Conservation (phyloP, 805 yeast genomes). For the Cyberlindnera petersonii region DNA sequence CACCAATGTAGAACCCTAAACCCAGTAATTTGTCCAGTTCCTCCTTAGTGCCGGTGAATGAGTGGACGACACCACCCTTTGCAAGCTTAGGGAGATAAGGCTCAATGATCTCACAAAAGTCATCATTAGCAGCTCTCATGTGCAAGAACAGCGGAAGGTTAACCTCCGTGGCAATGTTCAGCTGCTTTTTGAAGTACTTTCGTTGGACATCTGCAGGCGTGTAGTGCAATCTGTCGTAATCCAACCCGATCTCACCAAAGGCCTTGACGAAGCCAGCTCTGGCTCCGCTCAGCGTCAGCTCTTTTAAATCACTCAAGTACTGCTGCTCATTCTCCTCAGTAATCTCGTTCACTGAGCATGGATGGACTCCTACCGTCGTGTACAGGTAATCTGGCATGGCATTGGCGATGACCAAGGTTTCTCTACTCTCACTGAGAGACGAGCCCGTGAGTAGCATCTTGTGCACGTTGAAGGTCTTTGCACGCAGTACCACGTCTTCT, state of each 20-base stretch:
- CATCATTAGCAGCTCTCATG: conserved; percentile 81
- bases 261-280: conserved; percentile 59
- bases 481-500: conserved; percentile 59
- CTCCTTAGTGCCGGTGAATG: conserved; percentile 78
- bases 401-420: conserved; percentile 55
- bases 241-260: conserved; percentile 94
- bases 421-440: conserved; percentile 57
- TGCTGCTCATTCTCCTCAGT: conserved; percentile 25
- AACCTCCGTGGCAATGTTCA: conserved; percentile 57
- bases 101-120: conserved; percentile 59
- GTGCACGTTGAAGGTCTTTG: conserved; percentile 59
- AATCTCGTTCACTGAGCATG: conserved; percentile 73
- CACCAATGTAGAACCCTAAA: conserved; percentile 66
- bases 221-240: conserved; percentile 83
- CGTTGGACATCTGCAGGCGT: conserved; percentile 66
- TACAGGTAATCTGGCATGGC: conserved; percentile 34
- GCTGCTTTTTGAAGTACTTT: conserved; percentile 65
- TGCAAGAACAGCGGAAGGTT: conserved; percentile 82
- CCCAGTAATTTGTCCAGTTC: conserved; percentile 58
- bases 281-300: conserved; percentile 45
- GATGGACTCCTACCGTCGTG: conserved; percentile 93
- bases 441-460: conserved; percentile 83
- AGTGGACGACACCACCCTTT: conserved; percentile 79
- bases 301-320: conserved; percentile 47
- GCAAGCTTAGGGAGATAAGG: conserved; percentile 44